Percentiles rank a stretch among this genome's conserved stretches.
Conservation (phyloP, 495 filamentous ascomycete genomes). For the Hypoxylon fuscum region DNA sequence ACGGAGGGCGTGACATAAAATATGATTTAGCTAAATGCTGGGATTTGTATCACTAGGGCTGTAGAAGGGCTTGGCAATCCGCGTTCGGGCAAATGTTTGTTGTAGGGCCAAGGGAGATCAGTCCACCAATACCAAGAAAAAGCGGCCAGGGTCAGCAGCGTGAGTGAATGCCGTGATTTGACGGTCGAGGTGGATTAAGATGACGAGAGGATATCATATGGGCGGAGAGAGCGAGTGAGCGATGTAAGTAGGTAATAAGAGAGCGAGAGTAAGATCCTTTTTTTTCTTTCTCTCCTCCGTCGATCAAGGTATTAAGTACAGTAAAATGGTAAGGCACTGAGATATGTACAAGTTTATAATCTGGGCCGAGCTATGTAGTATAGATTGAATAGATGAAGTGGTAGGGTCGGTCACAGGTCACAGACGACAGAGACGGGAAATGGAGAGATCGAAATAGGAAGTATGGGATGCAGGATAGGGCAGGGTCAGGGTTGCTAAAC, state of each 20-base stretch:
- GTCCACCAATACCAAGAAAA: slow-evolving; percentile 34
- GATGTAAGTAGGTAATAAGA: neutral
- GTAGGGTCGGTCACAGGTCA: slow-evolving; percentile 23
- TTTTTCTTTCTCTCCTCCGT: neutral
- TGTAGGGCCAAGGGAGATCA: slow-evolving; percentile 28
- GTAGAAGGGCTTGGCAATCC: slow-evolving; percentile 32
- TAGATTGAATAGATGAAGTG: slow-evolving; percentile 12
- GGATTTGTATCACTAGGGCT: slow-evolving; percentile 33
- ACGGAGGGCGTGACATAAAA: slow-evolving; percentile 26
- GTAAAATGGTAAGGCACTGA: neutral
- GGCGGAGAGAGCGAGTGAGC: neutral
- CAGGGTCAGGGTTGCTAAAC: slow-evolving; percentile 14
- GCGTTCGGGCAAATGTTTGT: slow-evolving; percentile 28
- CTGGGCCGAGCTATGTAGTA: neutral
- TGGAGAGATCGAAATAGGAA: slow-evolving; percentile 29
- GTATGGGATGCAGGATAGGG: slow-evolving; percentile 7
- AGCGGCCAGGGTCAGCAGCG: neutral
- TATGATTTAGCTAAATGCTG: slow-evolving; percentile 25
- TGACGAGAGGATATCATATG: slow-evolving; percentile 12
- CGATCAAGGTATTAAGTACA: slow-evolving; percentile 13
- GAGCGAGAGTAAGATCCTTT: neutral
- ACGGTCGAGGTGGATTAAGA: slow-evolving; percentile 21
- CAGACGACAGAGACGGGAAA: slow-evolving; percentile 15
- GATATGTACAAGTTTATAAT: slow-evolving; percentile 6
- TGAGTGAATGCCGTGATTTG: slow-evolving; percentile 16